Evolutionary conservation across 1,284 basidiomycete species (phyloP).

Genomic region (Meira nashicola): DNA sequence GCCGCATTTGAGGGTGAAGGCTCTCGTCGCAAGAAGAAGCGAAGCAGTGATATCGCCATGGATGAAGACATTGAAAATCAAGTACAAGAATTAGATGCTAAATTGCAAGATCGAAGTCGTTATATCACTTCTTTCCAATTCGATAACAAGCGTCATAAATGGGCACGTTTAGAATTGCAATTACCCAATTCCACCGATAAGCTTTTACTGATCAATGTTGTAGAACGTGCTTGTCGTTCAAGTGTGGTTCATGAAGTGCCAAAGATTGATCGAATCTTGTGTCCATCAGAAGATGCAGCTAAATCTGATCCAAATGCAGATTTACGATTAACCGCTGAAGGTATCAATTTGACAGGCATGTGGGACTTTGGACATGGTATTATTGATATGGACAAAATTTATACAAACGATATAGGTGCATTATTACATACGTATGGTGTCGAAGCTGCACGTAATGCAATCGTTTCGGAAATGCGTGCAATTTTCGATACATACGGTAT

Average conservation of each 20-base stretch:
- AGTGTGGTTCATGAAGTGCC: conserved; percentile 50
- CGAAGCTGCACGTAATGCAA: conserved; percentile 55
- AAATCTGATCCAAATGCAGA: conserved; percentile 16
- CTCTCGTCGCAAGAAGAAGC: conserved; percentile 34
- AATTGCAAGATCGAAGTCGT: conserved; percentile 58
- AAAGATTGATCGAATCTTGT: conserved; percentile 41
- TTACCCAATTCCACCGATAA: conserved; percentile 43
- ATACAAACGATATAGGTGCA: conserved; percentile 93
- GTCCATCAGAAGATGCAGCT: conserved; percentile 37
- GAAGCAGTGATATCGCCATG: conserved; percentile 26
- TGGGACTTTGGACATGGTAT: conserved; percentile 79
- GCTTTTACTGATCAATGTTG: conserved; percentile 51
- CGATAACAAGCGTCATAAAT: conserved; percentile 59
- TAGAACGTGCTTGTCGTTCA: conserved; percentile 46
- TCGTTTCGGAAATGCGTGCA: conserved; percentile 70
- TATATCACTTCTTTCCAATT: conserved; percentile 68
- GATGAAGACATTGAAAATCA: conserved; percentile 48
- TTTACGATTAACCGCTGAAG: conserved; percentile 41
- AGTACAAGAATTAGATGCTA: conserved; percentile 54
- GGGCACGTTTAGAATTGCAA: conserved; percentile 49
- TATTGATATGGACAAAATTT: conserved; percentile 76
- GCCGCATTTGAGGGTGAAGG: conserved; percentile 31
- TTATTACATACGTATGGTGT: conserved; percentile 76
- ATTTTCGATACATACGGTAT: conserved; percentile 97
- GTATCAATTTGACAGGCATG: conserved; percentile 74